Percentiles rank a stretch among this genome's conserved stretches.
Conservation (phyloP, 768 basidiomycete species). For the Calvatia gigantea region DNA sequence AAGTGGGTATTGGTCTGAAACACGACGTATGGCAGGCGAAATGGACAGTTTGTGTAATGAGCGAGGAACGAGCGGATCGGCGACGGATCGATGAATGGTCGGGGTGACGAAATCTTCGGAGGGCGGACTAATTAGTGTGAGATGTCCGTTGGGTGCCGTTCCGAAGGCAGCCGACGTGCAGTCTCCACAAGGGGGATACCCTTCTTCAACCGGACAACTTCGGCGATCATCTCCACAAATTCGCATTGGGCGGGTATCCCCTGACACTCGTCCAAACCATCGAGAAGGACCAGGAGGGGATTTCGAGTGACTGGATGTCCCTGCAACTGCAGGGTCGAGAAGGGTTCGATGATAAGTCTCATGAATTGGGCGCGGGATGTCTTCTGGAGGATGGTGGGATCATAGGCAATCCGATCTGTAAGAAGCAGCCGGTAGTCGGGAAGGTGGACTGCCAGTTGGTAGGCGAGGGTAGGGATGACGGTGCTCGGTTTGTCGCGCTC, state of each 20-base stretch:
- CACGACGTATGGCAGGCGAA: too few species aligned
- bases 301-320: neutral
- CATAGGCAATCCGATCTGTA: neutral
- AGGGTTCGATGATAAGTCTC: neutral
- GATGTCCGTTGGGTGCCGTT: too few species aligned
- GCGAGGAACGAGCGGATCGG: too few species aligned
- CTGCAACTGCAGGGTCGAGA: neutral
- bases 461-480: conserved; percentile 1
- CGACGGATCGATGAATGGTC: too few species aligned
- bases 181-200: too few species aligned
- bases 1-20: too few species aligned
- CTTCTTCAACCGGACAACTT: neutral
- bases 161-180: too few species aligned
- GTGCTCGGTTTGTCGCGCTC: neutral
- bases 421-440: neutral
- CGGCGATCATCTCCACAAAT: neutral
- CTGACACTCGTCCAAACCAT: conserved; percentile 5
- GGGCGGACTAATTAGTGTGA: too few species aligned
- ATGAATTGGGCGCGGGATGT: neutral
- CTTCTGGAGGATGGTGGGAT: neutral
- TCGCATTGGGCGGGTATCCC: neutral
- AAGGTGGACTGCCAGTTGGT: neutral
- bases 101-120: too few species aligned
- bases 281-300: neutral
- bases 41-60: too few species aligned